Conservation (phyloP, 2,329 filamentous ascomycete genomes). For the Bipolaris gigantea region DNA sequence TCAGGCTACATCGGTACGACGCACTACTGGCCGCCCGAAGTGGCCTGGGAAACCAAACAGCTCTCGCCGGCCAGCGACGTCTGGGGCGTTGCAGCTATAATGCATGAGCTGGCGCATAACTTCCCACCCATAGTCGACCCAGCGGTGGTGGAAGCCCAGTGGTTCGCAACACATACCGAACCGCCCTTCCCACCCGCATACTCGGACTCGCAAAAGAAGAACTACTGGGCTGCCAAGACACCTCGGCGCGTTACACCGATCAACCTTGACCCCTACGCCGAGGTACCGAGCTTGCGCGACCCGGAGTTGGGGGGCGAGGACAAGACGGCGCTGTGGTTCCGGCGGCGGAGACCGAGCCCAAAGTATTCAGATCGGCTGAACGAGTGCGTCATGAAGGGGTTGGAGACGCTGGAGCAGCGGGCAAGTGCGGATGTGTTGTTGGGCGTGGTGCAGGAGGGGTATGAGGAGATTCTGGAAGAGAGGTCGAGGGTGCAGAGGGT, state of each 20-base stretch:
- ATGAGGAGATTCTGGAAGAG: background rate
- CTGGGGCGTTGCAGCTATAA: conserved; percentile 30
- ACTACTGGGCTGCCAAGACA: conserved; percentile 15
- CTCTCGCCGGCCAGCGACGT: conserved; percentile 24
- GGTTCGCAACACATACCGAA: background rate
- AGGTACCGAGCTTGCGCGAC: background rate
- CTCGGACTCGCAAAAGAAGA: background rate
- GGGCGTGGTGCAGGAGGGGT: background rate
- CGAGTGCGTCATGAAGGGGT: conserved; percentile 16
- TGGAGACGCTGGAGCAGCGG: conserved; percentile 14
- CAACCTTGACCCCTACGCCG: conserved; percentile 8
- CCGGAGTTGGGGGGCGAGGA: background rate
- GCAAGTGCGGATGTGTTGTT: conserved; percentile 7
- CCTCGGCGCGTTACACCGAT: conserved; percentile 14
- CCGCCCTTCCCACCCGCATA: conserved; percentile 3
- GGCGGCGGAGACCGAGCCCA: conserved; percentile 14
- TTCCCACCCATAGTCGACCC: conserved; percentile 19
- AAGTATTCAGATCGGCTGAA: conserved; percentile 22
- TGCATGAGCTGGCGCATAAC: conserved; percentile 27
- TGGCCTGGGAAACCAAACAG: conserved; percentile 18
- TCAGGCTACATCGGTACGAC: conserved; percentile 14
- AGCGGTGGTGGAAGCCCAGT: background rate
- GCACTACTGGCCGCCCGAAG: conserved; percentile 25
- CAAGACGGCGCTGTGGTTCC: background rate
- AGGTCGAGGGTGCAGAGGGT: background rate